A percentile compares a stretch with the other conserved stretches of the same genome.
These are phyloP conservation scores for Phyllosticta citrichinensis DNA, from an alignment of 2,329 filamentous ascomycete species.

Conservation along the genomic window DNA sequence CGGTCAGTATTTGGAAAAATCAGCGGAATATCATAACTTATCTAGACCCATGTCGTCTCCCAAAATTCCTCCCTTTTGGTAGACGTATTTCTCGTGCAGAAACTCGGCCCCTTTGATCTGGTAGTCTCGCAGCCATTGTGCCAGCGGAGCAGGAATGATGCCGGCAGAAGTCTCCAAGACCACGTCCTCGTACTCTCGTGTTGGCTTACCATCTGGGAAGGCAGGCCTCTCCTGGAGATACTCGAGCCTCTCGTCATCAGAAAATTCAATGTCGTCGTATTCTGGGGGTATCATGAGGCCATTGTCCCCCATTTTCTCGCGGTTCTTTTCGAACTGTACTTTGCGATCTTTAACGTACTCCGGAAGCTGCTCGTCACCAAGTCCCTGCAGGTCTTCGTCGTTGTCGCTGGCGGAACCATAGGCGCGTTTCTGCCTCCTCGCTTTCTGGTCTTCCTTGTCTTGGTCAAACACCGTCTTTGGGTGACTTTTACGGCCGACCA, in stretches of 20 bases:
- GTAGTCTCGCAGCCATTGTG: constrained; percentile 85
- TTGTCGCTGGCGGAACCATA: constrained; percentile 10
- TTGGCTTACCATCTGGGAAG: constrained; percentile 53
- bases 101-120: constrained; percentile 80
- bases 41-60: constrained; percentile 97
- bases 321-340: constrained; percentile 55
- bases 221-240: constrained; percentile 59
- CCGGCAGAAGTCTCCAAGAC: constrained; percentile 65
- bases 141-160: constrained; percentile 76
- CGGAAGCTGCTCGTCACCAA: constrained; percentile 53
- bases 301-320: constrained; percentile 50
- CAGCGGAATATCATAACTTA: background rate
- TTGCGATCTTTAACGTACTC: constrained; percentile 64
- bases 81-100: constrained; percentile 79
- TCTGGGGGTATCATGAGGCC: constrained; percentile 69
- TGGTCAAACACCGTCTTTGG: constrained; percentile 10
- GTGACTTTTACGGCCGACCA: constrained; percentile 28
- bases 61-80: constrained; percentile 80
- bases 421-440: background rate
- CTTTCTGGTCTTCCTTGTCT: constrained; percentile 11
- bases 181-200: constrained; percentile 64
- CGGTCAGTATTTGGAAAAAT: background rate
- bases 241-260: constrained; percentile 55
- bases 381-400: constrained; percentile 34
- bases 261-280: constrained; percentile 67